Base-by-base conservation (phyloP, 306 rosid species). In the Prunus dulcis region DNA sequence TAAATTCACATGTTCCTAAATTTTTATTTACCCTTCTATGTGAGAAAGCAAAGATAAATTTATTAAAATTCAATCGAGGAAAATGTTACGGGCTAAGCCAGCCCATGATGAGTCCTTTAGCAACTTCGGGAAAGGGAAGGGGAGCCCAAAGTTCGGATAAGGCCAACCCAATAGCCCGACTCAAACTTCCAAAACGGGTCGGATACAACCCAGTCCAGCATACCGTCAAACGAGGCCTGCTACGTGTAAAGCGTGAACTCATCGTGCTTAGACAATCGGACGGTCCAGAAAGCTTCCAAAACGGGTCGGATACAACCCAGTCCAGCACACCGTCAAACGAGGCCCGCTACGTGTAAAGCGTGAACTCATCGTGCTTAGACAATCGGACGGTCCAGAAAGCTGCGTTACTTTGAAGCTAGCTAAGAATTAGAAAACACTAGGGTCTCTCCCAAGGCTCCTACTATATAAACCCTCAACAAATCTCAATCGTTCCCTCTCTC, bases 381-480 rank as follows among this genome's bases (percentile, higher is more conserved):
- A 78, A 87, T 87, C 87, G 60, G 60, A 87, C 87, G 91, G 88
- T 52, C 52, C 23, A 74, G 66, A 82, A 1, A 41, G 66, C 82
- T 18, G 88, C 91, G 88, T 84, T 38, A 62, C 69, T 10, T 66
- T 32, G 83, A 82, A 67, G 91, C 88, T 75, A 52, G 20, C 63
- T 50, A n/a, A 38, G 43, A 38, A 13, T 57, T 1, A 13, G 18
- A 38, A 14, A 38, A 58, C 60, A 20, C 80, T 82, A 79, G 79
- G 88, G 79, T 79, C 79, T 60, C 68, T 20, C 55, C 2, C n/a
- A 6, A 19, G 13, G 25, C 41, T 64, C 64, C 51, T 4, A 28
- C 1, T 58, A 62, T 57, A 76, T 60, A 84, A 82, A 63, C 55
- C 72, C 80, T 69, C 0, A 55, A 0, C 56, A 34, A 62, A 34